Evolutionary conservation across 768 basidiomycete species (phyloP), one percentile per base, ranked within the genome.

Genomic region (Termitomyces bulborhizus): DNA sequence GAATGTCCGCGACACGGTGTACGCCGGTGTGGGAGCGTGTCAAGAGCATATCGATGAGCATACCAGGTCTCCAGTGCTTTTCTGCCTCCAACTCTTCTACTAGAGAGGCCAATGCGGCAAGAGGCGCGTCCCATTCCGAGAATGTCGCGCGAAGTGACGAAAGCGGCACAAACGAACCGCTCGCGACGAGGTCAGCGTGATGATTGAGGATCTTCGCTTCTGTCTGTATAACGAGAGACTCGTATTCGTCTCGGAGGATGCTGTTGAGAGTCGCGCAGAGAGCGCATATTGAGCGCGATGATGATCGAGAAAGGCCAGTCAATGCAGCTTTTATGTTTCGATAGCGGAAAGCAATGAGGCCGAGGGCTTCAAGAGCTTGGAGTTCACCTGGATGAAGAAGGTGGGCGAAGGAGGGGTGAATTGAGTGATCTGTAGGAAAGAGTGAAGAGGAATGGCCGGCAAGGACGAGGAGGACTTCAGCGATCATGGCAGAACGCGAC

Each of bases 351-450:
- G 89, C 93, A 47, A 95, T 81, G 46, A 79, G 76, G 8, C 82
- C 88, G 2, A 97, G 80, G 9, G 82, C 79, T 63, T 92, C 86
- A n/a, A 95, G 78, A 59, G 85, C 88, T 67, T 93, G 83, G 51
- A 85, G 79, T 65, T 96, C 93, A 9, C 93, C 93, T 2, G 93
- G 93, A 64, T 97, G 93, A 3, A 97, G 80, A 15, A 93, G 81
- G 3, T 83, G 76, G 6, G 69, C 56, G 63, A 93, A 86, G 0
- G 84, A 78, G 4, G 88, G 81, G 63, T 84, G 79, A 41, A 90
- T 65, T 32, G 71, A 71, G 56, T 82, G 73, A 54, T 81, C 84
- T 26, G 70, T 62, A 16, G 82, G 77, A 69, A 97, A 93, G 50
- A 97, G 75, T 1, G 91, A 89, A 0, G 94, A 95, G 4, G 82